phyloP scores from a whole-genome alignment of 805 yeast species.

The Cyberlindnera samutprakarnensis region DNA sequence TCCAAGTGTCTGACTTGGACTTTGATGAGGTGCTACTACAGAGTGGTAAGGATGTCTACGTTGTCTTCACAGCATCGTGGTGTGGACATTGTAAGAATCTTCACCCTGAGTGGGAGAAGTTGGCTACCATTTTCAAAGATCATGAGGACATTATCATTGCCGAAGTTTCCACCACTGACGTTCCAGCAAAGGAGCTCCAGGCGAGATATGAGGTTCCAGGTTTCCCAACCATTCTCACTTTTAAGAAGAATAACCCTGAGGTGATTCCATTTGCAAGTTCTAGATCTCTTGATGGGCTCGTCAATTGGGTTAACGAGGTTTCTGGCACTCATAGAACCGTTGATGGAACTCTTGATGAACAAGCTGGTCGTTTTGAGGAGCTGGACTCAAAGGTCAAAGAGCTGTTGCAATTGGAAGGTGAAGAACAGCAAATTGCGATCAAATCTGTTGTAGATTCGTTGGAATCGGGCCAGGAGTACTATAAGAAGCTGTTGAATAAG shows the following conservation, averaged over 20 bases:
- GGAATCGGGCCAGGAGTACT: slow-evolving; percentile 32
- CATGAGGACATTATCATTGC: slow-evolving; percentile 32
- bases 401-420: slow-evolving; percentile 21
- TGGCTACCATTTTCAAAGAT: slow-evolving; percentile 37
- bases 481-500: slow-evolving; percentile 39
- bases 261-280: slow-evolving; percentile 25
- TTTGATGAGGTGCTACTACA: slow-evolving; percentile 29
- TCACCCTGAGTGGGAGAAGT: slow-evolving; percentile 37
- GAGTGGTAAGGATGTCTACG: slow-evolving; percentile 15
- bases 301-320: slow-evolving; percentile 42
- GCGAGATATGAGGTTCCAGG: slow-evolving; percentile 32
- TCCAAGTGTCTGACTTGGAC: slow-evolving; percentile 22
- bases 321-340: slow-evolving; percentile 28
- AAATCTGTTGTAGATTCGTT: slow-evolving; percentile 24
- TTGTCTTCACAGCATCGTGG: slow-evolving; percentile 45
- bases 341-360: slow-evolving; percentile 27
- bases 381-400: slow-evolving; percentile 17
- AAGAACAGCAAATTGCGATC: slow-evolving; percentile 18
- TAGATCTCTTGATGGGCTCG: slow-evolving; percentile 42
- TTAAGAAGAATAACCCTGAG: slow-evolving; percentile 20
- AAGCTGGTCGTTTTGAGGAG: slow-evolving; percentile 19
- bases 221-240: slow-evolving; percentile 45
- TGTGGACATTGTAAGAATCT: slow-evolving; percentile 46
- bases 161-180: slow-evolving; percentile 36
- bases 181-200: slow-evolving; percentile 35